A percentile compares a stretch with the other conserved stretches of the same genome.
These are phyloP conservation scores for Fusarium falciforme DNA, from an alignment of 2,329 filamentous ascomycete genomes.

Conservation along the genomic window DNA sequence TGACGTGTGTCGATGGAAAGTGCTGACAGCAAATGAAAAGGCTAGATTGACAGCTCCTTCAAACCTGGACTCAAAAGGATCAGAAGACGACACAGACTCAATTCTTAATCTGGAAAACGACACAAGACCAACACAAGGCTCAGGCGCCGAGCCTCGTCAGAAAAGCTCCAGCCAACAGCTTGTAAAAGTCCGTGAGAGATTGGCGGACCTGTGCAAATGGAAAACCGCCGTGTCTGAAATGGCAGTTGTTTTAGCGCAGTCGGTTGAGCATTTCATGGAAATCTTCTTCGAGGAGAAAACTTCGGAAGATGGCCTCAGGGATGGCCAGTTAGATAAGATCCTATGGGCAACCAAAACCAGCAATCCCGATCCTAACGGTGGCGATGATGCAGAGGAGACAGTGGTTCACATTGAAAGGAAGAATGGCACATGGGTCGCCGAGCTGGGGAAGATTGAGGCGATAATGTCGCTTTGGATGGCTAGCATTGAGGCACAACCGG, in stretches of 20 bases:
- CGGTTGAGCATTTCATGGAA: neutral
- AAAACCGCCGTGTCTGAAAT: neutral
- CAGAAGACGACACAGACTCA: too few relatives aligned
- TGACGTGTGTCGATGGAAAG: too few relatives aligned
- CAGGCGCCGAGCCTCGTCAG: too few relatives aligned
- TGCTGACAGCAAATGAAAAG: neutral
- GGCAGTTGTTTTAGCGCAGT: neutral
- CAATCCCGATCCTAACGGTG: too few relatives aligned
- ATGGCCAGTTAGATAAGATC: neutral
- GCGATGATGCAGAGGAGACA: neutral
- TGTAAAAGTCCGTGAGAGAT: neutral
- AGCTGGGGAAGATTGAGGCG: neutral
- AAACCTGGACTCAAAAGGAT: too few relatives aligned
- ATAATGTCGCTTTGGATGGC: slow-evolving; percentile 1
- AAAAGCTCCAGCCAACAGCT: neutral
- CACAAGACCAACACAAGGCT: too few relatives aligned
- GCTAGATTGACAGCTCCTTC: neutral
- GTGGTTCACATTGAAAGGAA: neutral
- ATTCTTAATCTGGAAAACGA: too few relatives aligned
- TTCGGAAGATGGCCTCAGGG: too few relatives aligned
- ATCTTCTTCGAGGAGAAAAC: neutral
- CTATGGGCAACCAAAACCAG: neutral
- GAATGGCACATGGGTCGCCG: neutral
- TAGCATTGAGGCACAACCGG: too few relatives aligned
- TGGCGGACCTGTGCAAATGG: neutral